Conservation (phyloP, 257 asterid species). For the Scutellaria galericulata region DNA sequence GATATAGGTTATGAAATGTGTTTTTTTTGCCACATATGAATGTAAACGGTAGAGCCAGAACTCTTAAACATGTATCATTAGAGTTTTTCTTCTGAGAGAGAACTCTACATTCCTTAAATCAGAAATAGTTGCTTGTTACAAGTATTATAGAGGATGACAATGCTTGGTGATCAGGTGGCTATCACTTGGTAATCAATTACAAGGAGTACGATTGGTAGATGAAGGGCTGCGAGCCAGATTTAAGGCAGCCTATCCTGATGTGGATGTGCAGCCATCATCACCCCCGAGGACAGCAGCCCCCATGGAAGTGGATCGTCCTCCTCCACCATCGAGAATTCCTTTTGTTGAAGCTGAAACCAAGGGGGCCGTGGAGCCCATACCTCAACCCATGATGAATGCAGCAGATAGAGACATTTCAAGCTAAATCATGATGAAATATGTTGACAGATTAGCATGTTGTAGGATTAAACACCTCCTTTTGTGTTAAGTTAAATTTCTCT, state of each 20-base stretch:
- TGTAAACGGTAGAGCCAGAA: constrained; percentile 14
- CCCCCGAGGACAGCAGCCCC: constrained; percentile 77
- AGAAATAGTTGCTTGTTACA: neutral
- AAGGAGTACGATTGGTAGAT: constrained; percentile 83
- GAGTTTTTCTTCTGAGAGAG: neutral
- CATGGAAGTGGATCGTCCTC: constrained; percentile 69
- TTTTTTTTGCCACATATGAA: constrained; percentile 22
- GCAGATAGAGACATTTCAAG: constrained; percentile 51
- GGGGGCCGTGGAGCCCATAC: constrained; percentile 42
- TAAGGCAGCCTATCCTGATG: constrained; percentile 94
- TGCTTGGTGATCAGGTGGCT: constrained; percentile 71
- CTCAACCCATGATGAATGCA: constrained; percentile 39
- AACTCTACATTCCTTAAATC: neutral
- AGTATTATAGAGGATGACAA: neutral
- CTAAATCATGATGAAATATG: constrained; percentile 21
- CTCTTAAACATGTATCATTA: neutral
- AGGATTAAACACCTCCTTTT: neutral
- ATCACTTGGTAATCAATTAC: constrained; percentile 93
- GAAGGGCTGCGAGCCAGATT: constrained; percentile 97
- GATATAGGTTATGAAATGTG: constrained; percentile 6
- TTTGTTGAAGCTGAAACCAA: constrained; percentile 49
- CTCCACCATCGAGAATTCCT: constrained; percentile 49
- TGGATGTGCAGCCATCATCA: constrained; percentile 92
- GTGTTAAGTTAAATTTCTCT: neutral
- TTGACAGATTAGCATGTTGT: too few relatives aligned